Evolutionary conservation across 2,329 filamentous ascomycete genomes (phyloP), one percentile per base, ranked within the genome.

Genomic region (Phoma herbarum): DNA sequence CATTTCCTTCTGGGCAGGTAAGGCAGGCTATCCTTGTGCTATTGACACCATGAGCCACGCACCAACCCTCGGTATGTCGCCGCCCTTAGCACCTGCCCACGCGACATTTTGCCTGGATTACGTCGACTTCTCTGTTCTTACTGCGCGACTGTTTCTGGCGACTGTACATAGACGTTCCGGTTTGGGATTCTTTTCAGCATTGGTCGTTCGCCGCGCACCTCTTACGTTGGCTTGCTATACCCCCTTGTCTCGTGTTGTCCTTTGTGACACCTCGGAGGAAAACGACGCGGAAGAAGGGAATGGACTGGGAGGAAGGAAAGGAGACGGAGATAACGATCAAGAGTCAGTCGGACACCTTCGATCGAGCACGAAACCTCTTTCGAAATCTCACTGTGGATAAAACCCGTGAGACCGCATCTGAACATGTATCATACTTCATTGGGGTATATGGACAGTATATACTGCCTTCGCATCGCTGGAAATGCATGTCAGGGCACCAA

Each of bases 21-120:
- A 67, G 65, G 59, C 51, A 57, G 57, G 60, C 65, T 46, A 61
- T 62, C 52, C 63, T 62, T 61, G 60, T 66, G 62, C 58, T 66
- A 52, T 60, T 63, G 54, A 52, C 62, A 35, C n/a, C 7, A 28
- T 35, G 43, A 58, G 60, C 61, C 35, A 60, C 33, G 39, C 54
- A 37, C 22, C 44, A 26, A 26, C 31, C 44, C 37, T 52, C 49
- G 29, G 26, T 45, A 25, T 18, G 45, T 49, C 49, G 46, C 39
- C 37, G 43, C 61, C 59, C 64, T 55, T 62, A 53, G 62, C 66
- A 66, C 55, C 57, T 59, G 55, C 61, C 55, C 59, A 58, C 37
- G 55, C 59, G 57, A 52, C 62, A 33, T 37, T 57, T 31, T 42
- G 20, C 23, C 25, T 43, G 49, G 45, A 37, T 16, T 45, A 35